Conservation (phyloP, 805 yeast genomes). For the Saturnispora hagleri region DNA sequence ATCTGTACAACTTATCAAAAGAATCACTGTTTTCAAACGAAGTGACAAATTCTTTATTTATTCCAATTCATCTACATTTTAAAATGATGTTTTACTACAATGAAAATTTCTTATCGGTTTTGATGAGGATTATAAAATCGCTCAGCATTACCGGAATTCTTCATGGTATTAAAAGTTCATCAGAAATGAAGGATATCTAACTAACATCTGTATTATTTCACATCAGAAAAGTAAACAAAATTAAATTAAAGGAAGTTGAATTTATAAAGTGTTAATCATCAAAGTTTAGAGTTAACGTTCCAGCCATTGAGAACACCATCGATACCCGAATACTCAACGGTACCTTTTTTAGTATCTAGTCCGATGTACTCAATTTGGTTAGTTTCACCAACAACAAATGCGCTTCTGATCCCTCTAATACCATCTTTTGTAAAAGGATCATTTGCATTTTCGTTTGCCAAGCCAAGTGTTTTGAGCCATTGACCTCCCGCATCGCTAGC, state of each 20-base stretch:
- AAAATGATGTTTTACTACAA: too few relatives aligned
- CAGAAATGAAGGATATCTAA: neutral
- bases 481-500: constrained; percentile 42
- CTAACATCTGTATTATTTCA: too few relatives aligned
- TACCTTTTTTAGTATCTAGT: constrained; percentile 33
- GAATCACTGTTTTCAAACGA: too few relatives aligned
- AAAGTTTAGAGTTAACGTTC: neutral
- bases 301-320: constrained; percentile 10
- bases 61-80: too few relatives aligned
- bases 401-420: constrained; percentile 41
- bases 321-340: constrained; percentile 11
- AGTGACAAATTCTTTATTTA: too few relatives aligned
- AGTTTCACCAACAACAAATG: constrained; percentile 49
- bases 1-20: neutral
- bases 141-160: too few relatives aligned
- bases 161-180: too few relatives aligned
- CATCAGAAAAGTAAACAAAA: too few relatives aligned
- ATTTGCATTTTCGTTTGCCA: constrained; percentile 8
- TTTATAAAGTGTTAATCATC: neutral
- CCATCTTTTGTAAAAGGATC: constrained; percentile 11
- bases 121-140: too few relatives aligned
- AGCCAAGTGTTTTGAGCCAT: constrained; percentile 7
- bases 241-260: too few relatives aligned
- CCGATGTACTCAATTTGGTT: constrained; percentile 29
- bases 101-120: too few relatives aligned